Percentiles rank a stretch among this genome's conserved stretches.
phyloP scores from a whole-genome alignment of 75 land plant genomes.

The Picea sitchensis region DNA sequence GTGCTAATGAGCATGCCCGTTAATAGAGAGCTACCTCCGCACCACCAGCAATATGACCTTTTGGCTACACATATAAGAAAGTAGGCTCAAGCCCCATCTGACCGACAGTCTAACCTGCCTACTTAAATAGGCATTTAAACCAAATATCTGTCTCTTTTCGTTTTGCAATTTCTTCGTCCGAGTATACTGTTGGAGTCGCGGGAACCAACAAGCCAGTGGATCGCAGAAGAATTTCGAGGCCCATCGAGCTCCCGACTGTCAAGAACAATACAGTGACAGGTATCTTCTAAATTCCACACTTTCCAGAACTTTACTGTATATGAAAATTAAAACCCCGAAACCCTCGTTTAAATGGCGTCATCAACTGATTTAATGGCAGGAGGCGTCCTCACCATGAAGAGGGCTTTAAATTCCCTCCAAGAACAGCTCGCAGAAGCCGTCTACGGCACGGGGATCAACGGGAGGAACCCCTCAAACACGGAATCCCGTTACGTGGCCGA shows the following conservation, averaged over 20 bases:
- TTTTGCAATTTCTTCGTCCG: too few relatives aligned
- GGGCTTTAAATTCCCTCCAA: neutral
- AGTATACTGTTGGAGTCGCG: neutral
- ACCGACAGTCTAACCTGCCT: too few relatives aligned
- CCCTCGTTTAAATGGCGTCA: neutral
- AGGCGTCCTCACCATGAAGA: neutral
- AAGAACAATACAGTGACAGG: neutral
- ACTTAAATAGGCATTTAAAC: too few relatives aligned
- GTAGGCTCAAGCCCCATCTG: too few relatives aligned
- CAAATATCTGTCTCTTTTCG: too few relatives aligned
- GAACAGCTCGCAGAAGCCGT: neutral
- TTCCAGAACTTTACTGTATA: neutral
- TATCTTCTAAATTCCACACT: neutral
- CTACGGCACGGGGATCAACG: neutral
- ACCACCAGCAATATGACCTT: too few relatives aligned
- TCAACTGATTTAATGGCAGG: neutral
- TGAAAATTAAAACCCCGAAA: neutral
- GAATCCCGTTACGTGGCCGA: conserved; percentile 11
- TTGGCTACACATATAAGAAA: too few relatives aligned
- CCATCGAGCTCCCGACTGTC: neutral
- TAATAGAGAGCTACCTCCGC: too few relatives aligned
- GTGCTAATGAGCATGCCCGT: too few relatives aligned
- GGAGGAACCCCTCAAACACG: neutral
- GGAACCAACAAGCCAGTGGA: neutral
- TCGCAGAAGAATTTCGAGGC: neutral